These are phyloP conservation scores for Przewalskia tangutica DNA, from an alignment of 257 asterid species.

Conservation along the genomic window DNA sequence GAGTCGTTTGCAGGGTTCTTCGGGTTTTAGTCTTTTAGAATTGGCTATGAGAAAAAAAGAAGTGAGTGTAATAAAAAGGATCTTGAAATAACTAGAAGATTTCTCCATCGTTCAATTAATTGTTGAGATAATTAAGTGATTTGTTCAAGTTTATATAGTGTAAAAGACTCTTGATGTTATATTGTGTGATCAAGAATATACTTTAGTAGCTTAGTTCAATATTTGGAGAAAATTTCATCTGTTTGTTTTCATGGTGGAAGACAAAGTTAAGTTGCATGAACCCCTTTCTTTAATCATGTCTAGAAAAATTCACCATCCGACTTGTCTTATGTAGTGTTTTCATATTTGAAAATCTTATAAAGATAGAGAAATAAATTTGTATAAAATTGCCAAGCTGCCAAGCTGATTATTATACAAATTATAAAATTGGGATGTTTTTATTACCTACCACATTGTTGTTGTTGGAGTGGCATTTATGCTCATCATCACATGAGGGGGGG, in stretches of 20 bases:
- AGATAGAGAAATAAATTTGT: background rate
- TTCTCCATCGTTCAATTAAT: conserved; percentile 1
- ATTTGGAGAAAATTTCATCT: background rate
- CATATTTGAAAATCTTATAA: background rate
- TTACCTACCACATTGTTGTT: background rate
- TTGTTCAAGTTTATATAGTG: background rate
- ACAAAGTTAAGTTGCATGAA: background rate
- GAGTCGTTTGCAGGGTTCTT: conserved; percentile 41
- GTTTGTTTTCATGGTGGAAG: background rate
- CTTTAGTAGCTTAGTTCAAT: background rate
- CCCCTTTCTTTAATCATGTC: background rate
- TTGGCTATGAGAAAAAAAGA: background rate
- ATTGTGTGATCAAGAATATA: background rate
- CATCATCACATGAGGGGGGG: no score
- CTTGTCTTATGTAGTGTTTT: conserved; percentile 1
- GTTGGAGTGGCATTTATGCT: background rate
- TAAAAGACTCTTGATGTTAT: background rate
- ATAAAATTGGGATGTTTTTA: background rate
- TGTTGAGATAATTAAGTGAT: background rate
- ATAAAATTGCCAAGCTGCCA: background rate
- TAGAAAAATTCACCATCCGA: background rate
- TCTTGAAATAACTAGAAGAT: background rate
- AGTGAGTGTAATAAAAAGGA: conserved; percentile 13
- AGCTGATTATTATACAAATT: background rate
- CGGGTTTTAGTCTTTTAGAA: conserved; percentile 8